Evolutionary conservation across 2,329 filamentous ascomycete genomes (phyloP), one percentile per base, ranked within the genome.

Genomic region (Cordyceps javanica): DNA sequence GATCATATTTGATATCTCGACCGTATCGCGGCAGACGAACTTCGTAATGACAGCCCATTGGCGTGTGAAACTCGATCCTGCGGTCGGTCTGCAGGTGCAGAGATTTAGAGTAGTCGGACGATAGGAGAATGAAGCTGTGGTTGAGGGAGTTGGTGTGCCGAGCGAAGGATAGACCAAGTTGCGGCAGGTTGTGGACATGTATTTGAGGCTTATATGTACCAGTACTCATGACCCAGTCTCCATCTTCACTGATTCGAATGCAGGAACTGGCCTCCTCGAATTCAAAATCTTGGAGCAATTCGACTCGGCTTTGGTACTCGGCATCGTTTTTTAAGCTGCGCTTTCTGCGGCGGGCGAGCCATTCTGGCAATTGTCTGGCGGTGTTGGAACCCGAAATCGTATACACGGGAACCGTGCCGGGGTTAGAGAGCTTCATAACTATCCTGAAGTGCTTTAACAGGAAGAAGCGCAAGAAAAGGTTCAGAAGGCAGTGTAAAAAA

Each of bases 191-290:
- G 73, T 99, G 95, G n/a, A 90, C 88, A 69, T 97, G 94, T 59
- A 97, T 96, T 60, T 75, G 72, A 50, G 73, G 77, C 72, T 79
- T 83, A 71, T 85, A 87, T 55, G 83, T 87, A 76, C 91, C 91
- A 54, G 92, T 95, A 67, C 90, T 95, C 90, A 97, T 94, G 41
- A 94, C 85, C 92, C 94, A 99, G 69, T 97, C 88, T 50, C 93
- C 93, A 82, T 99, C 94, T 59, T 96, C 92, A 66, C 90, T 96
- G 62, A 94, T 84, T 51, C 91, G 84, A 62, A 99, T 85, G 69
- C 93, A 97, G 64, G 87, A 85, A 69, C 91, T 96, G 41, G 95
- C 93, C 74, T 96, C 92, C 67, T 97, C 92, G 67, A 99, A 97
- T 69, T 95, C 92, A 72, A 99, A 99, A 69, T 99, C 94, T 68